phyloP scores from a whole-genome alignment of 495 filamentous ascomycete genomes.

The Aspergillus ostianus region DNA sequence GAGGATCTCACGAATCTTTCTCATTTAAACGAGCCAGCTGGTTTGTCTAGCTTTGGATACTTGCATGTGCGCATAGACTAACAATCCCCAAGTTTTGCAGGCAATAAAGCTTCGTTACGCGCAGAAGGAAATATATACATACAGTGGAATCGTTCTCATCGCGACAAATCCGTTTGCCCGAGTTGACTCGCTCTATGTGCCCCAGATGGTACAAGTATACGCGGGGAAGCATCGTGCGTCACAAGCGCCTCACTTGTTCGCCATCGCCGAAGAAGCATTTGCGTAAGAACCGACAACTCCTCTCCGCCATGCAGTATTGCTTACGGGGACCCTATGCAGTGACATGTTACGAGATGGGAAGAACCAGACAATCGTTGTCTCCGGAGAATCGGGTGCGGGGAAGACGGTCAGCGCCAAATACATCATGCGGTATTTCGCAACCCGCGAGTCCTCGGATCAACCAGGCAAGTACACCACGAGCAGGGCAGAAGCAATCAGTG shows the following conservation, averaged over 20 bases:
- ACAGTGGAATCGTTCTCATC: conserved; percentile 97
- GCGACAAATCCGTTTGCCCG: conserved; percentile 97
- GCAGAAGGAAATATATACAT: conserved; percentile 99
- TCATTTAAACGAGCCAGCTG: conserved; percentile 96
- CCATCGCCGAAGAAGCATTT: conserved; percentile 98
- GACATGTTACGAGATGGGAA: conserved; percentile 95
- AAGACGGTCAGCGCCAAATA: conserved; percentile 99
- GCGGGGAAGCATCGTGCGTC: conserved; percentile 95
- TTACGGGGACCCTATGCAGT: conserved; percentile 40
- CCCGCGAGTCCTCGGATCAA: conserved; percentile 88
- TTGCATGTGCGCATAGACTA: conserved; percentile 24
- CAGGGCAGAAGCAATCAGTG: conserved; percentile 85
- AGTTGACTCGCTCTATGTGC: conserved; percentile 97
- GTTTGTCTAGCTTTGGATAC: conserved; percentile 49
- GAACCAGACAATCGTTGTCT: conserved; percentile 98
- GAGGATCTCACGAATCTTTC: conserved; percentile 98
- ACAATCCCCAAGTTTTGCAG: conserved; percentile 72
- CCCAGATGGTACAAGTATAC: conserved; percentile 99
- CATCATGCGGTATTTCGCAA: conserved; percentile 99
- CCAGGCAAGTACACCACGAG: conserved; percentile 76
- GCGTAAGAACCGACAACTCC: conserved; percentile 58
- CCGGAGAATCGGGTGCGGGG: conserved; percentile 95
- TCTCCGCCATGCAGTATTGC: conserved; percentile 6
- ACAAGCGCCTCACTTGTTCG: conserved; percentile 96
- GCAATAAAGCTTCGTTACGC: conserved; percentile 96